Evolutionary conservation across 495 filamentous ascomycete genomes (phyloP), one percentile per base, ranked within the genome.

Genomic region (Endocarpon pusillum): DNA sequence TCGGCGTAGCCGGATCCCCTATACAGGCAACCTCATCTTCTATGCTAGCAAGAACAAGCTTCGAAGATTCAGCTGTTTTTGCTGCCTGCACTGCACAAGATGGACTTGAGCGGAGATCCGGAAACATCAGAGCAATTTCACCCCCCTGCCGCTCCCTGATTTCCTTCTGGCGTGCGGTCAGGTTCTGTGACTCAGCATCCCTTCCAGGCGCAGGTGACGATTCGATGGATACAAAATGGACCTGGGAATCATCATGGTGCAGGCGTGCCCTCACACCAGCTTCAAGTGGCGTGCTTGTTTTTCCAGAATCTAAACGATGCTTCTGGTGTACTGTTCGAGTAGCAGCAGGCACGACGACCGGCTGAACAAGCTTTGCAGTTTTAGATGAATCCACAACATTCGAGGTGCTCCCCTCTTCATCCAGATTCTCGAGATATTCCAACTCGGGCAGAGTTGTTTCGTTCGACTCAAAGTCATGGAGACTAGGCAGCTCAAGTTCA

Each of bases 91-190:
- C 48, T 20, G 40, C 43, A 10, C 42, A 34, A 15, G 49, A 57
- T 5, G 77, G 64, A 26, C 68, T 78, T 1, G 78, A 77, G 4
- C 62, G 55, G 23, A 91, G 60, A 15, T 74, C 69, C 7, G 80
- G 65, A 43, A 87, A 86, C 44, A 91, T 62, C 6, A 60, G 64
- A n/a, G 68, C 71, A 11, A 71, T 64, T 36, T 78, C 73, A 4
- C 48, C 52, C 21, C 57, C 59, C 15, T 39, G 22, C 32, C 12
- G 18, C 20, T 42, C 21, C 19, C 34, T 7, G 47, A 78, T 65
- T 40, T 84, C 80, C 38, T 65, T 73, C 45, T 84, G 82, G 15
- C 68, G 73, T 30, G 81, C 75, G 0, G 81, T 89, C 23, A 86
- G 49, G 3, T 72, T 44, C 42, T 81, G 78, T 3, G 74, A 76